A percentile compares a stretch with the other conserved stretches of the same genome.
phyloP scores from a whole-genome alignment of 2,329 filamentous ascomycete genomes.

The Trichoderma sp. region DNA sequence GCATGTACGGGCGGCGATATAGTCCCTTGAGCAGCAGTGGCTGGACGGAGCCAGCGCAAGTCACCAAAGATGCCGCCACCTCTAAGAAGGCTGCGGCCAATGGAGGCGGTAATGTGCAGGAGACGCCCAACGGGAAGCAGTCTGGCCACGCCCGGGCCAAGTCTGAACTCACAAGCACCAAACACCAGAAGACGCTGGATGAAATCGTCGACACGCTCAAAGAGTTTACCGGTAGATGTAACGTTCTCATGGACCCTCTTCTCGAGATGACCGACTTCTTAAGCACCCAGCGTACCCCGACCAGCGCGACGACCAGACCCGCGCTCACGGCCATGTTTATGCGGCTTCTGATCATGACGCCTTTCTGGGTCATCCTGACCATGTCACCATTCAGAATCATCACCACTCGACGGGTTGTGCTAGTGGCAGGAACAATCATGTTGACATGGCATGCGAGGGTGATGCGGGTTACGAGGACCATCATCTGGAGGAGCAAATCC shows the following conservation, averaged over 20 bases:
- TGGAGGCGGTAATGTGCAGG: constrained; percentile 35
- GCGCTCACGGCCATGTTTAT: constrained; percentile 88
- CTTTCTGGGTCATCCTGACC: constrained; percentile 82
- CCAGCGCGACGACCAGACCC: constrained; percentile 85
- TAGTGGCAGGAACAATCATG: constrained; percentile 83
- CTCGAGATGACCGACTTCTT: constrained; percentile 90
- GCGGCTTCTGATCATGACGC: constrained; percentile 83
- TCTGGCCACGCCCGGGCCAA: constrained; percentile 48
- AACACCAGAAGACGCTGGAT: constrained; percentile 91
- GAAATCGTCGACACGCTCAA: constrained; percentile 95
- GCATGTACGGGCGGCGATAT: constrained; percentile 90
- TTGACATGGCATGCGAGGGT: constrained; percentile 92
- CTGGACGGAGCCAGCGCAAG: constrained; percentile 58
- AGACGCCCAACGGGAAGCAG: constrained; percentile 36
- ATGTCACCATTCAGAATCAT: constrained; percentile 82
- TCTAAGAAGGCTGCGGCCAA: constrained; percentile 29
- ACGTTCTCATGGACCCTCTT: constrained; percentile 86
- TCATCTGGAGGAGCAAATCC: constrained; percentile 84
- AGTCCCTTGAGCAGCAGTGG: constrained; percentile 87
- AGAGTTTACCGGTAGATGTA: constrained; percentile 87
- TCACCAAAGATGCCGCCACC: constrained; percentile 37
- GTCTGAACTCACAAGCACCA: constrained; percentile 65
- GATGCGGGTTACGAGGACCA: constrained; percentile 78
- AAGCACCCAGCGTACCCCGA: constrained; percentile 85
- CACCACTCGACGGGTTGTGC: constrained; percentile 78